Conservation (phyloP, 805 yeast species). For the Barnettozyma wickerhamii region DNA sequence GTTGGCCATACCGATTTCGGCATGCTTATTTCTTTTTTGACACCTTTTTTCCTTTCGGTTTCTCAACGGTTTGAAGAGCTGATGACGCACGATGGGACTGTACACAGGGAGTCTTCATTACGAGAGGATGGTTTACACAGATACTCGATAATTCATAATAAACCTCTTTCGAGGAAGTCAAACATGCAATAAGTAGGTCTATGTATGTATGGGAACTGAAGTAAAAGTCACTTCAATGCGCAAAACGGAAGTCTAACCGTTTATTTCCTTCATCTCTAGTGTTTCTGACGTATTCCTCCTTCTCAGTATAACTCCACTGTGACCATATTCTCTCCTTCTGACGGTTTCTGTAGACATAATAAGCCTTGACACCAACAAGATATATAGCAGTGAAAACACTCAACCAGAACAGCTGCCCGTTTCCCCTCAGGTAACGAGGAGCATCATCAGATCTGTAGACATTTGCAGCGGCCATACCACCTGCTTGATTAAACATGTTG, state of each 20-base stretch:
- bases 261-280: slow-evolving; percentile 53
- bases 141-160: no score
- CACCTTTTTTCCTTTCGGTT: not conserved
- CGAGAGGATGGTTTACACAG: no score
- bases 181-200: no score
- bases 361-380: slow-evolving; percentile 7
- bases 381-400: slow-evolving; percentile 16
- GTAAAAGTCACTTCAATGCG: slow-evolving; percentile 3
- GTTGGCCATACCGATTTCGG: not conserved
- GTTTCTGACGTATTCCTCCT: slow-evolving; percentile 39
- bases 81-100: no score
- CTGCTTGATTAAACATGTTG: slow-evolving; percentile 62
- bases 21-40: not conserved
- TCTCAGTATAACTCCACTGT: slow-evolving; percentile 43
- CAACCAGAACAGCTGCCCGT: slow-evolving; percentile 21
- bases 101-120: no score
- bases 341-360: slow-evolving; percentile 31
- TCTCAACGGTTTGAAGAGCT: no score
- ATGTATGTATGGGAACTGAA: no score
- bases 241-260: slow-evolving; percentile 49
- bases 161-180: no score
- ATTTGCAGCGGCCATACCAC: slow-evolving; percentile 48
- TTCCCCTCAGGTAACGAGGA: slow-evolving; percentile 61
- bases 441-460: slow-evolving; percentile 53
- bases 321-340: slow-evolving; percentile 47